Evolutionary conservation across 2,329 filamentous ascomycete genomes (phyloP), one percentile per base, ranked within the genome.

Genomic region (Davidsoniella eucalypti): DNA sequence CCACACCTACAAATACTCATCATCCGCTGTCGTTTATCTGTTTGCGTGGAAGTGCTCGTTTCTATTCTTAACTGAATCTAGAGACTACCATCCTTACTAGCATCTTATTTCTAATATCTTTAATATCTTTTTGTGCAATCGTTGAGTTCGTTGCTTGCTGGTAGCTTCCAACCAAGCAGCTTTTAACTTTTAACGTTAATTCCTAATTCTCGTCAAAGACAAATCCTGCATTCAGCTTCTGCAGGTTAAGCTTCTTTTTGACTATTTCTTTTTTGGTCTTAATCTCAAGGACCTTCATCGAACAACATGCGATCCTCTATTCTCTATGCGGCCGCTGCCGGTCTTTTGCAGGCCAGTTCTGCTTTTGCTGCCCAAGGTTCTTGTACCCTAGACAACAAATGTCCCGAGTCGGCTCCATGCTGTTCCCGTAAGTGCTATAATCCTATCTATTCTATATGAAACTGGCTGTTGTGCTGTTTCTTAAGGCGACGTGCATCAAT

Each of bases 341-440:
- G 21, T 38, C 21, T 52, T 14, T 36, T 52, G 40, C 41, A 47
- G 7, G 45, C 45, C 5, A 18, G 21, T n/a, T 25, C 16, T 17
- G 38, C 48, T 12, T 43, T 51, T 10, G 53, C 53, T 7, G 50
- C 41, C n/a, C 55, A 57, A 18, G 56, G 65, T 4, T 57, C 58
- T 44, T 81, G 77, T 61, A 65, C 67, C 9, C 60, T 73, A 16
- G 61, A 61, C 41, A 66, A 68, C 54, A 76, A 80, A 56, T 94
- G 87, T 62, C 85, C 87, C 7, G 63, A 80, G 59, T 72, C 76
- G 42, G 67, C 75, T n/a, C 84, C 82, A 26, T 87, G 84, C 69
- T 88, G 84, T 64, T 87, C 83, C 52, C 81, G 84, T 88, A 70
- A 70, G 82, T 77, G 36, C n/a, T 44, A 33, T 9, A 33, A 33